Conservation (phyloP, 306 rosid species). For the Trifolium fragiferum region DNA sequence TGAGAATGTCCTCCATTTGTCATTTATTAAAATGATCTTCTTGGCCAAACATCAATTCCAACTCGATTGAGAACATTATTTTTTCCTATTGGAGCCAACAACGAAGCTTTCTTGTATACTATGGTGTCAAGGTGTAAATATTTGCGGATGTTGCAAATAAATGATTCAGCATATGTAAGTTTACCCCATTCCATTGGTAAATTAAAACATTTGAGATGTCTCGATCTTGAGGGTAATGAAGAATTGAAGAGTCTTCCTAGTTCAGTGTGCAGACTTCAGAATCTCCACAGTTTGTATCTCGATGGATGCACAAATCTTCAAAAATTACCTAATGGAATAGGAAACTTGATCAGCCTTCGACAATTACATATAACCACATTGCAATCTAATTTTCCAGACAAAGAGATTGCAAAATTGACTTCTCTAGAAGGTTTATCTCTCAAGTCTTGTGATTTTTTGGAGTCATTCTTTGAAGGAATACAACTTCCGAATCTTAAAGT, state of each 20-base stretch:
- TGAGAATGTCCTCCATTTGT: conserved; percentile 1
- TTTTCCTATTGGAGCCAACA: background rate
- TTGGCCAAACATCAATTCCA: background rate
- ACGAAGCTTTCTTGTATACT: background rate
- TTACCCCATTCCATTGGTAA: background rate
- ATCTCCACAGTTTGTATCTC: background rate
- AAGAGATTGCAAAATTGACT: conserved; percentile 24
- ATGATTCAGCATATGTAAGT: background rate
- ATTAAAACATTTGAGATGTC: conserved; percentile 17
- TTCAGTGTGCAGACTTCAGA: conserved; percentile 6
- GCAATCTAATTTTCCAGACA: background rate
- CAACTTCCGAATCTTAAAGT: background rate
- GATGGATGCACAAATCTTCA: background rate
- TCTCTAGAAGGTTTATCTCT: background rate
- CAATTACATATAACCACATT: background rate
- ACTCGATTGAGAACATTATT: background rate
- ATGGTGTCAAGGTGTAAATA: background rate
- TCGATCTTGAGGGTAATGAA: background rate
- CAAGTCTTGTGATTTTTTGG: background rate
- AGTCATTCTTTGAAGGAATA: background rate
- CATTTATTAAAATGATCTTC: background rate
- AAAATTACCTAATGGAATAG: conserved; percentile 10
- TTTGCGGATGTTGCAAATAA: conserved; percentile 1
- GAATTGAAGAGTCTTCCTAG: background rate
- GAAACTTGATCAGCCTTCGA: conserved; percentile 13